Evolutionary conservation across 768 basidiomycete species (phyloP).

Genomic region (Leccinellum albellum): DNA sequence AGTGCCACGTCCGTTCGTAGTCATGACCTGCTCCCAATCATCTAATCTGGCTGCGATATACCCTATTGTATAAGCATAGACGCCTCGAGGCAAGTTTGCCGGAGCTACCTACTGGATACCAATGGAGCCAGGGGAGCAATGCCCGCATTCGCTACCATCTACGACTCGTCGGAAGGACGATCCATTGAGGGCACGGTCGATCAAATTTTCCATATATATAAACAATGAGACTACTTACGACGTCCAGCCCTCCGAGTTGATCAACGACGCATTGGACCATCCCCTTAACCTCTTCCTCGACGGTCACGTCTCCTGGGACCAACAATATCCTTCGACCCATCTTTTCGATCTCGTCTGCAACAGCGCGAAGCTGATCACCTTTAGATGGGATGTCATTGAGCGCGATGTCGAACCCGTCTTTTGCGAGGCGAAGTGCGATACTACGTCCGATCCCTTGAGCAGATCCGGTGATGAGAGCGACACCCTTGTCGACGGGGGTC

Average conservation of each 20-base stretch:
- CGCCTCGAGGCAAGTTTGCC: background rate
- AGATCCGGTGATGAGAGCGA: slow-evolving; percentile 29
- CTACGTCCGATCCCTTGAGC: slow-evolving; percentile 26
- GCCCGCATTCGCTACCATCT: slow-evolving; percentile 17
- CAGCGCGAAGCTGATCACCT: background rate
- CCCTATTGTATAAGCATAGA: background rate
- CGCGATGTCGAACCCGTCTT: slow-evolving; percentile 24
- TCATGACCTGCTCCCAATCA: background rate
- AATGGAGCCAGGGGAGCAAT: background rate
- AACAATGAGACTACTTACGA: background rate
- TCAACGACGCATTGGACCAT: background rate
- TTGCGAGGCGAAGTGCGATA: slow-evolving; percentile 14
- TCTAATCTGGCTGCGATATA: background rate
- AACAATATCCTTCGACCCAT: slow-evolving; percentile 12
- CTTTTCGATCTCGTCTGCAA: slow-evolving; percentile 8
- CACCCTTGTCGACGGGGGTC: slow-evolving; percentile 10
- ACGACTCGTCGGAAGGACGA: background rate
- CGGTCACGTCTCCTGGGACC: slow-evolving; percentile 11
- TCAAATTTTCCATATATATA: background rate
- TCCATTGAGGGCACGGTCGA: too few relatives aligned
- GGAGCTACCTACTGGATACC: background rate
- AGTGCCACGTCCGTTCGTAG: background rate
- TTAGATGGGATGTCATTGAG: slow-evolving; percentile 25
- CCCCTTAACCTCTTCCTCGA: background rate
- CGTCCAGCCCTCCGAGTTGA: slow-evolving; percentile 2